Evolutionary conservation across 1,284 basidiomycete genomes (phyloP).

Genomic region (Leccinum fuscescens): DNA sequence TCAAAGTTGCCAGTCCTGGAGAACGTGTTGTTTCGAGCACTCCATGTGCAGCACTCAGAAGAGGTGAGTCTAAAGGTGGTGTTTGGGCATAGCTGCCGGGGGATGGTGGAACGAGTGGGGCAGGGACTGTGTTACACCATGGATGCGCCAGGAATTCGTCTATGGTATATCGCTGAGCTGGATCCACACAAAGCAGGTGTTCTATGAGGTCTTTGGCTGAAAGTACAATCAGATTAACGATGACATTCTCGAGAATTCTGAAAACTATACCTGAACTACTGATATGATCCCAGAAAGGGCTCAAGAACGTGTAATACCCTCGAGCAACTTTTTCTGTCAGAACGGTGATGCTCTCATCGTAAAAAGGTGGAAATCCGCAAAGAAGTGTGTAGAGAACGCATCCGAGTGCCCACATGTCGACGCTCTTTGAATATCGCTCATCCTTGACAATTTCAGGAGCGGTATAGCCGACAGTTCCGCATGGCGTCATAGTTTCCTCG

Average conservation of each 20-base stretch:
- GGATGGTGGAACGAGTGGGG: constrained; percentile 60
- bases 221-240: constrained; percentile 14
- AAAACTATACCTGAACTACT: constrained; percentile 63
- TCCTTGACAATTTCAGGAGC: constrained; percentile 99
- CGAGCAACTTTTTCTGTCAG: constrained; percentile 98
- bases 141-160: constrained; percentile 97
- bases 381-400: constrained; percentile 98
- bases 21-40: constrained; percentile 76
- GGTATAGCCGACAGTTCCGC: constrained; percentile 98
- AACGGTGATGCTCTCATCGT: constrained; percentile 98
- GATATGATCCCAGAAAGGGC: constrained; percentile 99
- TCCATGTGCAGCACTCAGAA: constrained; percentile 79
- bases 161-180: constrained; percentile 93
- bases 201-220: constrained; percentile 93
- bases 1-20: constrained; percentile 88
- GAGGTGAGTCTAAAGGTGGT: constrained; percentile 85
- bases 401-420: constrained; percentile 99
- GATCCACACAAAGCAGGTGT: constrained; percentile 94
- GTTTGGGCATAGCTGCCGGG: constrained; percentile 48
- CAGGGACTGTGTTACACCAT: constrained; percentile 80
- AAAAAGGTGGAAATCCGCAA: constrained; percentile 99
- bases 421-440: constrained; percentile 96
- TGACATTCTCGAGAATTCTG: not conserved
- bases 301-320: constrained; percentile 97
- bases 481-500: constrained; percentile 98